Evolutionary conservation across 2,329 filamentous ascomycete genomes (phyloP).

Genomic region (Diplocarpon mali): DNA sequence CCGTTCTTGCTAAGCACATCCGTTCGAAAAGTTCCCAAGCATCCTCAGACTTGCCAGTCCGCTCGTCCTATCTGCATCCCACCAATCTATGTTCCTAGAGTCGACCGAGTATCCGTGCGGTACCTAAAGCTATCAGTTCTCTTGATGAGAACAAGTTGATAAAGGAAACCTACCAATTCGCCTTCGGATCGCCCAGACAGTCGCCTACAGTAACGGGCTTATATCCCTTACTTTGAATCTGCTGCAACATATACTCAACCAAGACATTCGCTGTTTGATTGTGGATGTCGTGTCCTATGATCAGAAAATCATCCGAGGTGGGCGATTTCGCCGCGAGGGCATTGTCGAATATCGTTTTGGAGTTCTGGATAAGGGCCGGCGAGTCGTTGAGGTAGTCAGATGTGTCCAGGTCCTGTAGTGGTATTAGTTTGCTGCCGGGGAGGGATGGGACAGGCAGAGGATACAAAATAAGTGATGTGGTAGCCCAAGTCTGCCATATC

Average conservation of each 20-base stretch:
- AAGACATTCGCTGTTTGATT: conserved; percentile 26
- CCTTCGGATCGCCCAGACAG: conserved; percentile 33
- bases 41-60: too few relatives aligned
- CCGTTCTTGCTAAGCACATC: too few relatives aligned
- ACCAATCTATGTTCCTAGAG: too few relatives aligned
- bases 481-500: conserved; percentile 27
- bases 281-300: conserved; percentile 35
- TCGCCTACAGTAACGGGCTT: conserved; percentile 34
- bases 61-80: too few relatives aligned
- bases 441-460: conserved; percentile 14
- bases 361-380: conserved; percentile 33
- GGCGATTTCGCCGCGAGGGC: conserved; percentile 10
- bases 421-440: not conserved
- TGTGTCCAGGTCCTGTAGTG: conserved; percentile 31
- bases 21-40: too few relatives aligned
- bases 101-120: too few relatives aligned
- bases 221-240: conserved; percentile 26
- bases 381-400: conserved; percentile 37
- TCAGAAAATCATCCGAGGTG: conserved; percentile 30
- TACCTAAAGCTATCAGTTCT: too few relatives aligned
- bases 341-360: conserved; percentile 30
- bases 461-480: conserved; percentile 35
- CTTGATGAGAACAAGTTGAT: too few relatives aligned
- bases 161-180: conserved; percentile 31
- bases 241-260: conserved; percentile 25